Base-by-base conservation (phyloP, 495 filamentous ascomycete species). In the Oidiodendron maius region DNA sequence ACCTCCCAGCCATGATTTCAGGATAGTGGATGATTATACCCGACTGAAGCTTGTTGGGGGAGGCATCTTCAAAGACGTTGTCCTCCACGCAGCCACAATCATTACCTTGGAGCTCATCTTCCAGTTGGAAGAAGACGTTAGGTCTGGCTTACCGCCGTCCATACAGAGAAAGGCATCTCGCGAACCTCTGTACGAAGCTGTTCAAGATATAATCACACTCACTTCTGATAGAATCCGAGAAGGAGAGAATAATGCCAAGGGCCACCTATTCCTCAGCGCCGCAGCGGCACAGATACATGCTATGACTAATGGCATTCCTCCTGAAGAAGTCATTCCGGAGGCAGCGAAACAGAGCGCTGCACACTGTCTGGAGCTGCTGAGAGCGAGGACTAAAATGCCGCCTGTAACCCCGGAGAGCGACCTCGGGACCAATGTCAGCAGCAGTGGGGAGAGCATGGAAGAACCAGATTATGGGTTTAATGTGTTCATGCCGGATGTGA, bases 201-300 rank as follows among this genome's bases (percentile, higher is more conserved):
- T 62, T 6, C 24, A 43, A 2, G 48, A 57, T 15, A 58, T 57
- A 25, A 57, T 64, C 44, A 58, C 52, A 22, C 51, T 68, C 11
- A 51, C 64, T 13, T 51, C 50, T 5, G 32, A 45, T 16, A 46
- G 54, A 0, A 61, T 64, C 2, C 24, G 50, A 8, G 13, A 48
- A 8, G 52, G 50, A 0, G 51, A 60, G 24, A 61, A 39, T 5
- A 51, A 52, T 21, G 60, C 61, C 0, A 44, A 58, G n/a, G 64
- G 64, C 10, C 46, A 59, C 40, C 32, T 53, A 23, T 52, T 56
- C 5, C 55, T 60, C 5, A 51, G 48, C 16, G 47, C 55, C 21
- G 55, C 64, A 16, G 48, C 60, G 0, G 61, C 67, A 3, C 64
- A 68, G 9, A 51, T 66, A 32, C 40, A 67, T 57, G 17, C 52